Conservation (phyloP, 2,329 filamentous ascomycete genomes). For the Aspergillus pseudoviridinutans region DNA sequence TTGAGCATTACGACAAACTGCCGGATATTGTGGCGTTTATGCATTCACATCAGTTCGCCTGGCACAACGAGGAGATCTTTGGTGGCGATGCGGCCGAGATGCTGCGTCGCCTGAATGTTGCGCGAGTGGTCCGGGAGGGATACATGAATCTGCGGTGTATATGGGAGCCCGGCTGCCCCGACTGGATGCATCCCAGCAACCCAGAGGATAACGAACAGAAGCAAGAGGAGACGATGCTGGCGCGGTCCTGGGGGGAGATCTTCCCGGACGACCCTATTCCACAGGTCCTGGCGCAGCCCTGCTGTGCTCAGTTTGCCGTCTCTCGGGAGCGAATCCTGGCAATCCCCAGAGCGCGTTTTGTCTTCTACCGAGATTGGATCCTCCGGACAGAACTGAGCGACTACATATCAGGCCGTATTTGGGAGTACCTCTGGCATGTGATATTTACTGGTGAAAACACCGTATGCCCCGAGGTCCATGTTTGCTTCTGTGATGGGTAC, state of each 20-base stretch:
- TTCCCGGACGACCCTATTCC: slow-evolving; percentile 45
- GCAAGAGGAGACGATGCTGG: slow-evolving; percentile 46
- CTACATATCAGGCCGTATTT: slow-evolving; percentile 55
- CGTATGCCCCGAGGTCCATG: slow-evolving; percentile 47
- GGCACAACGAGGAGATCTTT: slow-evolving; percentile 58
- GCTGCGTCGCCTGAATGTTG: slow-evolving; percentile 49
- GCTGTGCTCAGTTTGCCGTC: slow-evolving; percentile 62
- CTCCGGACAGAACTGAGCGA: slow-evolving; percentile 54
- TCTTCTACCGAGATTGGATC: slow-evolving; percentile 59
- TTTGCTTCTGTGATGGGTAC: slow-evolving; percentile 62
- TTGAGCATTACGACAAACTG: slow-evolving; percentile 58
- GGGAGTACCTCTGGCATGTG: slow-evolving; percentile 63
- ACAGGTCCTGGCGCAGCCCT: slow-evolving; percentile 55
- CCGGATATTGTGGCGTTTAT: slow-evolving; percentile 59
- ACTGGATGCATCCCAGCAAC: slow-evolving; percentile 51
- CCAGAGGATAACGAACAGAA: slow-evolving; percentile 39
- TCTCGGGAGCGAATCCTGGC: slow-evolving; percentile 54
- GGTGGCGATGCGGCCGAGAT: slow-evolving; percentile 49
- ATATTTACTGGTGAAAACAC: slow-evolving; percentile 52
- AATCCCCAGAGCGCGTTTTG: slow-evolving; percentile 51
- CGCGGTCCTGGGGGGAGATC: slow-evolving; percentile 45
- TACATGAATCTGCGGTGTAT: slow-evolving; percentile 60
- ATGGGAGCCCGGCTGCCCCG: slow-evolving; percentile 56
- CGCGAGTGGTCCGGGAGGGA: slow-evolving; percentile 49
- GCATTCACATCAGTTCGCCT: slow-evolving; percentile 54